Conservation (phyloP, 163 green algal genomes). For the Chlamydomonas reinhardtii region DNA sequence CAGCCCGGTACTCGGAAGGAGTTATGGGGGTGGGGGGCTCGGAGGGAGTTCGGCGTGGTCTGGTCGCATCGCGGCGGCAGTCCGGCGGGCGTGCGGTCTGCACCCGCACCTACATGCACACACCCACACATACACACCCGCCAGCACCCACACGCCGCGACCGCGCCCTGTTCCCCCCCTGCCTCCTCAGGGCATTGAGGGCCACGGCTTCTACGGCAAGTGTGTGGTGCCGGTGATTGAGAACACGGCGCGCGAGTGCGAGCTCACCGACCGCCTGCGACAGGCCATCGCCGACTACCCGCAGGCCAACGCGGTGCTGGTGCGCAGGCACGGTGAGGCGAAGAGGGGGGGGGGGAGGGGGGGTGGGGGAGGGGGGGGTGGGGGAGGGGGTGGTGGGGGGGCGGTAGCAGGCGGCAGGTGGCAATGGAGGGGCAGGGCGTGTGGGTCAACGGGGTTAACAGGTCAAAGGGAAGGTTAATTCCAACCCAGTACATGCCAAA, state of each 20-base stretch:
- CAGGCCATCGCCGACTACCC: conserved; percentile 88
- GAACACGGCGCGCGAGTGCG: conserved; percentile 96
- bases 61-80: too few species aligned
- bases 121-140: too few species aligned
- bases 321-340: conserved; percentile 87
- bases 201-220: conserved; percentile 93
- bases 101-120: too few species aligned
- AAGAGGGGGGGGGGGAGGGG: neutral
- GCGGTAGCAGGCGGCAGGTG: too few species aligned
- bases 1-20: neutral
- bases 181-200: conserved; percentile 82
- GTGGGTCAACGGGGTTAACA: too few species aligned
- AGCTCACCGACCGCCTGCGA: conserved; percentile 91
- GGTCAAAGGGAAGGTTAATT: too few species aligned
- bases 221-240: conserved; percentile 96
- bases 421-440: too few species aligned
- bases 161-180: neutral
- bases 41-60: too few species aligned
- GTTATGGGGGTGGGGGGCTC: too few species aligned
- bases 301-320: conserved; percentile 91
- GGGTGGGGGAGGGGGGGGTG: neutral
- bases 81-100: too few species aligned
- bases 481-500: too few species aligned
- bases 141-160: neutral
- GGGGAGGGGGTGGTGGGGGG: too few species aligned